Percentiles rank a stretch among this genome's conserved stretches.
Evolutionary conservation across 495 filamentous ascomycete species (phyloP).

Genomic region (Astrothelium subdiscretum): DNA sequence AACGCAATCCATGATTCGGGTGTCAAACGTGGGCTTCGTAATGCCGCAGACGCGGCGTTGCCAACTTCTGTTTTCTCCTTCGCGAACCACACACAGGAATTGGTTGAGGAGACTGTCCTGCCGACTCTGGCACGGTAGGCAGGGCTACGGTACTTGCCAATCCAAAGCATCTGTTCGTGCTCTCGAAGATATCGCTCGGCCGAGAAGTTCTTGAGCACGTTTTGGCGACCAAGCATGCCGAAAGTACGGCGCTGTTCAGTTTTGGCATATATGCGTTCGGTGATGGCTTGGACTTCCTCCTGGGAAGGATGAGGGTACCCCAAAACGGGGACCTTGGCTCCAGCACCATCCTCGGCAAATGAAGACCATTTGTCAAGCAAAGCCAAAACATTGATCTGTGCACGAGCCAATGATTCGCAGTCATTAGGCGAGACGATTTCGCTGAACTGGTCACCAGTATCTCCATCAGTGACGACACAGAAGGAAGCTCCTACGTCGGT

Average conservation of each 20-base stretch:
- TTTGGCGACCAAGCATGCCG: conserved; percentile 48
- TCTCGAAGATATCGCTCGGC: conserved; percentile 53
- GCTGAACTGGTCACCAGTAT: conserved; percentile 45
- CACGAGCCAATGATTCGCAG: conserved; percentile 43
- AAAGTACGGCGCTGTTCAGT: conserved; percentile 43
- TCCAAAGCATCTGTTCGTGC: conserved; percentile 42
- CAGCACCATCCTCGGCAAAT: conserved; percentile 39
- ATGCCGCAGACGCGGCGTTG: not conserved
- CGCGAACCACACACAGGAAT: not conserved
- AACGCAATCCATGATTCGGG: not conserved
- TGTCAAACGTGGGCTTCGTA: not conserved
- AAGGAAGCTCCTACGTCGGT: conserved; percentile 55
- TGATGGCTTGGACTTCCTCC: conserved; percentile 43
- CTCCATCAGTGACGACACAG: conserved; percentile 50
- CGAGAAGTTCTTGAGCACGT: conserved; percentile 50
- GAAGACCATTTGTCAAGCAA: conserved; percentile 48
- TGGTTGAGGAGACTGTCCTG: not conserved
- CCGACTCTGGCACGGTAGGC: conserved; percentile 3
- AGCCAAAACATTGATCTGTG: conserved; percentile 50
- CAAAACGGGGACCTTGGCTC: conserved; percentile 32
- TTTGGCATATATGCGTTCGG: conserved; percentile 52
- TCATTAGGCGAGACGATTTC: conserved; percentile 55
- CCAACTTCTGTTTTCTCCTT: not conserved
- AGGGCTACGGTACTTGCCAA: conserved; percentile 9
- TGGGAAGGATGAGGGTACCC: conserved; percentile 34